Percentiles rank a stretch among this genome's conserved stretches.
Evolutionary conservation across 2,329 filamentous ascomycete genomes (phyloP).

Genomic region (Diaporthe destruens): DNA sequence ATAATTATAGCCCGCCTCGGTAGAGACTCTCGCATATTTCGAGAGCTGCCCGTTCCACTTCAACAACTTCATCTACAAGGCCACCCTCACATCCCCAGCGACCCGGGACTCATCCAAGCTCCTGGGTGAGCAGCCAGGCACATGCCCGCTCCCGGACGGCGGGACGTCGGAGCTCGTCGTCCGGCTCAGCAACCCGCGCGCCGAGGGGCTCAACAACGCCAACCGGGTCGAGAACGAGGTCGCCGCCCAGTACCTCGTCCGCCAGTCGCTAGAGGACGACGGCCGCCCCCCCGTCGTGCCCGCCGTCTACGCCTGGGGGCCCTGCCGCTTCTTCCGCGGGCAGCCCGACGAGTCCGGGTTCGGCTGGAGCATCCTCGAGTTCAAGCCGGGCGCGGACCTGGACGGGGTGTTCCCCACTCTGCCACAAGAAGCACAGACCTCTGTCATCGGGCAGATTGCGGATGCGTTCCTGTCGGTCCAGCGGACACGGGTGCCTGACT

Average conservation of each 20-base stretch:
- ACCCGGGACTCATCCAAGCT: neutral
- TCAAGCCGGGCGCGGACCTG: neutral
- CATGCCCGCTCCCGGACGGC: neutral
- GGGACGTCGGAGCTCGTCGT: neutral
- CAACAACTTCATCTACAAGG: conserved; percentile 9
- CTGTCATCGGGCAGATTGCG: neutral
- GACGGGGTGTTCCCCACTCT: neutral
- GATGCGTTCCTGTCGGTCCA: neutral
- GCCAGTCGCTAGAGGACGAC: neutral
- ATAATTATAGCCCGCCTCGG: neutral
- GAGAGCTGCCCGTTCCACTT: neutral
- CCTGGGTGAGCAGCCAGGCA: neutral
- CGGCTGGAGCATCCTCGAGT: neutral
- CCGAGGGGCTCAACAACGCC: neutral
- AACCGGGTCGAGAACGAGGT: neutral
- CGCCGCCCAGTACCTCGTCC: neutral
- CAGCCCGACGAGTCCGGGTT: neutral
- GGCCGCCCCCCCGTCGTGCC: neutral
- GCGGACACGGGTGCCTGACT: neutral
- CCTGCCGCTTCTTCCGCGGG: neutral
- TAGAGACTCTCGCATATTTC: neutral
- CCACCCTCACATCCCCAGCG: neutral
- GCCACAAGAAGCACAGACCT: neutral
- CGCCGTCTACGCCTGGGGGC: neutral
- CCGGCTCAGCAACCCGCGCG: neutral